Base-by-base conservation (phyloP, 2,329 filamentous ascomycete species). In the Aureobasidium sp. region DNA sequence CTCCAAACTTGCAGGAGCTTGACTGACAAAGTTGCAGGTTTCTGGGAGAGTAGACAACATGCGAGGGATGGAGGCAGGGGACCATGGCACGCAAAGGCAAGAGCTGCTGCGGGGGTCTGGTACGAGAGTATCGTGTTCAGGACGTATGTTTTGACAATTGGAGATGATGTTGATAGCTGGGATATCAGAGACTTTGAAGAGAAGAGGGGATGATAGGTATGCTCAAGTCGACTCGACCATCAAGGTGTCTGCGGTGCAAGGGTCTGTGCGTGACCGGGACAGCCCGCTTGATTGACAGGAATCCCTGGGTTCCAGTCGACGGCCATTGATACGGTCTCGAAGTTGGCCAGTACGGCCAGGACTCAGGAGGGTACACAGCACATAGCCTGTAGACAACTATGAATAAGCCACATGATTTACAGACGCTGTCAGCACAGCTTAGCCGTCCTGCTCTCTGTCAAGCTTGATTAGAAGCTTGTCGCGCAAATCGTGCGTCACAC, bases 161-260 rank as follows among this genome's bases (percentile, higher is more conserved):
- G 80, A 27, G 85, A 93, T 69, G 82, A 82, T 19, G 83, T 82
- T 40, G 72, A 79, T 65, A 79, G 76, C 48, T 94, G 89, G 85
- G 17, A 39, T 1, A 17, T 47, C 7, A 39, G 8, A 27, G n/a
- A 47, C 9, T 57, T 35, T 37, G 42, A 14, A 19, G 50, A 42
- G 29, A 19, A 31, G 12, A 15, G 42, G 37, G 1, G n/a, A 19
- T 33, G 5, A 35, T 7, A n/a, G 5, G 24, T 7, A n/a, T 17
- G 5, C 12, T 33, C 3, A 9, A 27, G 33, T 14, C 4, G 5
- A 8, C 0, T 17, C 5, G 39, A 19, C 39, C 39, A 56, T 31
- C 39, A 56, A 56, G 52, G 52, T 56, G 8, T 14, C n/a, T 9
- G 37, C 7, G n/a, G 31, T 17, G n/a, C 22, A 5, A 19, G 5